Percentiles rank a stretch among this genome's conserved stretches.
These are phyloP conservation scores for Fraxinus velutina DNA, from an alignment of 305 asterid species.

Conservation along the genomic window DNA sequence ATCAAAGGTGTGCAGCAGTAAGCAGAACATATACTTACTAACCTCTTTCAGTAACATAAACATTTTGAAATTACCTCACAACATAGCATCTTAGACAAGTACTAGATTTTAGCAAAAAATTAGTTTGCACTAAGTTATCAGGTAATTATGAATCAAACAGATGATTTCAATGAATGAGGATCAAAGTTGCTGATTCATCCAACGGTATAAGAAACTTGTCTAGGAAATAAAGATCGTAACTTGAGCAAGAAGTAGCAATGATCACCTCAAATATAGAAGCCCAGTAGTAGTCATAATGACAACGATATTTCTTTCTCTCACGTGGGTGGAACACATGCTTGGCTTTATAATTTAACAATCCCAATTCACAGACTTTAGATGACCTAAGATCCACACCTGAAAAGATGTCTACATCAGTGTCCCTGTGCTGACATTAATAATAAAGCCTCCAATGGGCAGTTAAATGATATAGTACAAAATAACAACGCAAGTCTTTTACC, in stretches of 20 bases:
- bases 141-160: neutral
- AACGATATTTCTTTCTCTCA: slow-evolving; percentile 71
- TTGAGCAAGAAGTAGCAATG: slow-evolving; percentile 17
- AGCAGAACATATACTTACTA: neutral
- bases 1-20: neutral
- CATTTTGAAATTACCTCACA: neutral
- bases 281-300: slow-evolving; percentile 94
- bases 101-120: neutral
- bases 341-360: slow-evolving; percentile 78
- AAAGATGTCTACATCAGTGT: slow-evolving; percentile 23
- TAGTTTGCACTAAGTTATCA: neutral
- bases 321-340: slow-evolving; percentile 73
- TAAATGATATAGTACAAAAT: neutral
- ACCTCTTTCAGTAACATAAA: neutral
- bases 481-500: neutral
- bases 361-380: slow-evolving; percentile 93
- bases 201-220: neutral
- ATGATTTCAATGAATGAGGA: neutral
- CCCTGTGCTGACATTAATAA: neutral
- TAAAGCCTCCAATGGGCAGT: neutral
- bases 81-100: neutral
- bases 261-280: slow-evolving; percentile 91
- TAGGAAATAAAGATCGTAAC: neutral
- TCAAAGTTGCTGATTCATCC: neutral
- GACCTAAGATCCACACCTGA: slow-evolving; percentile 94